Percentiles rank a stretch among this genome's conserved stretches.
phyloP scores from a whole-genome alignment of 2,329 filamentous ascomycete species.

The Colletotrichum sansevieriae region DNA sequence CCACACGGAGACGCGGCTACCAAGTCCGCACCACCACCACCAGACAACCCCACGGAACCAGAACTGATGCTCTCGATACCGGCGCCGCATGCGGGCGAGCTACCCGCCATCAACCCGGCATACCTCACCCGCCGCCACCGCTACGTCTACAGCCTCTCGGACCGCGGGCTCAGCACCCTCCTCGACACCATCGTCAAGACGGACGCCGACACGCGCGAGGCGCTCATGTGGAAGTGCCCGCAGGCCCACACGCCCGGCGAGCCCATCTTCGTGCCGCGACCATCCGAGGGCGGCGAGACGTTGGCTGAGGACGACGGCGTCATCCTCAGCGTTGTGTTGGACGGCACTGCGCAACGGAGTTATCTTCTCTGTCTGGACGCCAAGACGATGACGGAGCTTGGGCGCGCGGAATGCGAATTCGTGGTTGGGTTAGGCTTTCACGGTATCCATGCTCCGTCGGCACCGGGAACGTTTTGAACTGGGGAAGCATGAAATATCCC shows the following conservation, averaged over 20 bases:
- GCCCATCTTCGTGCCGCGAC: constrained; percentile 71
- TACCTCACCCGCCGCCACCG: constrained; percentile 66
- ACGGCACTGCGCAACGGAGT: constrained; percentile 69
- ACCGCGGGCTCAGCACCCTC: constrained; percentile 70
- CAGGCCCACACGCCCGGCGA: constrained; percentile 76
- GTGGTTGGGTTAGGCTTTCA: constrained; percentile 76
- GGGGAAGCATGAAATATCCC: not conserved
- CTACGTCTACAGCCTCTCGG: constrained; percentile 71
- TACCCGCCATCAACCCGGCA: constrained; percentile 74
- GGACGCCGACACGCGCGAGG: constrained; percentile 67
- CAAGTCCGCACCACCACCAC: constrained; percentile 1
- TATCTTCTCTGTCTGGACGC: constrained; percentile 77
- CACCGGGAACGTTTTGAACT: not conserved
- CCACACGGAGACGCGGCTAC: constrained; percentile 43
- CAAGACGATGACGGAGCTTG: constrained; percentile 71
- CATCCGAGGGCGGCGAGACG: constrained; percentile 43
- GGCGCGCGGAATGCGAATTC: constrained; percentile 72
- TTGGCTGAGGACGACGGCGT: constrained; percentile 73
- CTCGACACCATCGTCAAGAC: constrained; percentile 76
- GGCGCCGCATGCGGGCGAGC: constrained; percentile 69
- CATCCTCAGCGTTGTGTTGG: constrained; percentile 72
- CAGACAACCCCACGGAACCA: constrained; percentile 7
- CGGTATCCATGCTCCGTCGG: constrained; percentile 61
- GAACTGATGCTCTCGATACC: constrained; percentile 53
- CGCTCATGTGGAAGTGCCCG: constrained; percentile 68